Evolutionary conservation across 192 early-diverging fungal species (phyloP), one percentile per base, ranked within the genome.

Genomic region (Paraglomus brasilianum): DNA sequence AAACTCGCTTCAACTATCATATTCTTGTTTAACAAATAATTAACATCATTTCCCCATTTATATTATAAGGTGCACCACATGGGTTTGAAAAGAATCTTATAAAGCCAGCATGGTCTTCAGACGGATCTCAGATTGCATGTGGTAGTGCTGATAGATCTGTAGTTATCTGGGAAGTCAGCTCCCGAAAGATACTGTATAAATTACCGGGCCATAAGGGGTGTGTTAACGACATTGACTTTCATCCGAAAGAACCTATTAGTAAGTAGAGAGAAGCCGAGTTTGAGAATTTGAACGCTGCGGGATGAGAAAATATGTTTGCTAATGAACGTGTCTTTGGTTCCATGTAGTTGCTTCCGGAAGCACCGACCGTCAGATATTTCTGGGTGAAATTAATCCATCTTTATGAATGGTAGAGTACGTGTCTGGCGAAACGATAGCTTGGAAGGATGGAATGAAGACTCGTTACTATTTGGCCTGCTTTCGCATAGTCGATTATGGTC

Each of bases 51-150:
- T 13, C 49, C 0, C 19, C 21, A 7, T 66, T 0, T n/a, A 47
- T n/a, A 49, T 44, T 0, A 13, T 3, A 41, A 72, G 93, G 95
- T 6, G 95, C 95, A 5, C 94, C 95, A 24, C 94, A 98, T 68
- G 95, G 94, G 15, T 95, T 92, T 72, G 97, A 99, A 66, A 94
- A 93, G 82, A 95, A 95, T 61, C 81, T 99, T 44, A 85, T 98
- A 40, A 82, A 87, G 21, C 95, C 96, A 0, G 88, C 92, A 19
- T 97, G 95, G 91, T 91, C 91, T 15, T 81, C 85, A 4, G 92
- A 96, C 70, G 93, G 91, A 14, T 80, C 82, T 51, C 91, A 90
- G 80, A 86, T 96, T 43, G 95, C 92, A 0, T 83, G 86, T 10
- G 97, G 96, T 9, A 80, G 87, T 51, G 94, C 88, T 4, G 97